Base-by-base conservation (phyloP, 768 basidiomycete genomes). In the Tulasnella sp. region DNA sequence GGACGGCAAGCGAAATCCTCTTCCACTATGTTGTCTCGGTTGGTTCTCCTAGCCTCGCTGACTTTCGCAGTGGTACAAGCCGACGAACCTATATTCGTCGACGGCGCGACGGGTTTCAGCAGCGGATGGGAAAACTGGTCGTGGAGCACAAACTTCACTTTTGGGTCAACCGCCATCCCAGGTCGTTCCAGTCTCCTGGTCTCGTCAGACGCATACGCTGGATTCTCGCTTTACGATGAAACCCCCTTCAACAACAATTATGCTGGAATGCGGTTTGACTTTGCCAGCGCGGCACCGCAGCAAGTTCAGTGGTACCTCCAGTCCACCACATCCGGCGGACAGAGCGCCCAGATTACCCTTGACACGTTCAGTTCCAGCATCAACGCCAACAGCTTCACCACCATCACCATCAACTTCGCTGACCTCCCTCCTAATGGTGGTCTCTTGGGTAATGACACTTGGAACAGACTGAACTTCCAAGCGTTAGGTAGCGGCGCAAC, bases 101-200 rank as follows among this genome's bases (percentile, higher is more conserved):
- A 77, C 65, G 65, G 64, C 46, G 67, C 68, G 22, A n/a, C n/a
- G n/a, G n/a, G n/a, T n/a, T 73, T 79, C 42, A 70, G 73, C 19
- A 61, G 69, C 24, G 75, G 74, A 17, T 78, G 77, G 77, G 72
- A 79, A 59, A 70, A 79, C 67, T 79, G 78, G 78, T 75, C 74
- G 60, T 79, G 78, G 78, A 69, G 73, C 60, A 73, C 70, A 41
- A 69, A 65, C 30, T 68, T 77, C 52, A 65, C 75, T 66, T 77
- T 70, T 58, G 74, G 69, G 19, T 74, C 76, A 7, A 77, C 76
- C 3, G 76, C 76, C 63, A 52, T 75, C 17, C 67, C 70, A 43
- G 77, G 77, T 10, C 64, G 69, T 2, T 75, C 72, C 65, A 63
- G 63, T 55, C 71, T 78, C 52, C 75, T 72, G 25, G 71, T 76